Evolutionary conservation across 148 eudicot species (phyloP), one percentile per base, ranked within the genome.

Genomic region (Heliosperma pusillum): DNA sequence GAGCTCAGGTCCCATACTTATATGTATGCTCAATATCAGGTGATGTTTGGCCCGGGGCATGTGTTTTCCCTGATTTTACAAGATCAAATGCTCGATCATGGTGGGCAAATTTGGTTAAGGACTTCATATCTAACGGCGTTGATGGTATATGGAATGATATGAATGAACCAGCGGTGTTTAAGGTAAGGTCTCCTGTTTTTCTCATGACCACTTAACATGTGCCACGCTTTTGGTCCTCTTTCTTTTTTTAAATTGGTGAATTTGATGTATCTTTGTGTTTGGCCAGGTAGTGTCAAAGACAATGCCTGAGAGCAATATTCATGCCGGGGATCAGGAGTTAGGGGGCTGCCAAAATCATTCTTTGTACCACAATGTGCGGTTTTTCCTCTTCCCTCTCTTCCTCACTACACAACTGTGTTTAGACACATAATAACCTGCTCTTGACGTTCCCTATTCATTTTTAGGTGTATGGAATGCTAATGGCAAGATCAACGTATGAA

Each of bases 101-200:
- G 99, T 95, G 99, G 99, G 89, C 94, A 74, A 72, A 76, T 83
- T 83, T 95, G 77, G 99, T 95, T 33, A 92, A 90, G 83, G 91
- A 80, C 57, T 95, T 95, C 56, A 45, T 81, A 73, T 74, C 91
- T 75, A 85, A 90, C 79, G 99, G 97, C 45, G 97, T 95, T 79
- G 99, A 92, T 85, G 99, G 99, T 80, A 89, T 96, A 80, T 96
- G 99, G 99, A 96, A 96, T 83, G 99, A 96, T 79, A 96, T 96
- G 99, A 96, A 96, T 79, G 99, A 96, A 84, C 99, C 99, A 44
- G 90, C 97, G 74, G 87, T 96, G 55, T 90, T 96, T 61, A 90
- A 90, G 99, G 99, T 89, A 65, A 80, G 21, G 55, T 29, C 72
- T 64, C 10, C 29, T 26, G 36, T 57, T 45, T 57, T 4, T 45